A percentile compares a stretch with the other conserved stretches of the same genome.
phyloP scores from a whole-genome alignment of 495 filamentous ascomycete species.

The Penicillium diatomitis region DNA sequence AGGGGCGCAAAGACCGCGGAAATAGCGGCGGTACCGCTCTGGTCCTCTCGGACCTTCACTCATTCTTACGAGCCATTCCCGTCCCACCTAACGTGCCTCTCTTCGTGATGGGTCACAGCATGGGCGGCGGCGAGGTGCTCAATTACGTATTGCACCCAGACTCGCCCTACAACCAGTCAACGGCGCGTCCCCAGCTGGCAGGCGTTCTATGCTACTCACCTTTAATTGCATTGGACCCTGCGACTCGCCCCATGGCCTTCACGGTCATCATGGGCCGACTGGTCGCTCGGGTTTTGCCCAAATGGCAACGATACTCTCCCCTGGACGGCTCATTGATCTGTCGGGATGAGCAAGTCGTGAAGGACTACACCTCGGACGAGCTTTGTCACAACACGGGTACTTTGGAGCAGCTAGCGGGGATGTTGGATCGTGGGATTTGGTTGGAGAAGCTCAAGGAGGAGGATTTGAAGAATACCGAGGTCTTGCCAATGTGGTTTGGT shows the following conservation, averaged over 20 bases:
- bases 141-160: constrained; percentile 14
- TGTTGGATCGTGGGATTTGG: constrained; percentile 55
- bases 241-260: constrained; percentile 47
- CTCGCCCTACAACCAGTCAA: constrained; percentile 15
- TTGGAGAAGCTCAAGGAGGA: constrained; percentile 9
- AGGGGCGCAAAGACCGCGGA: constrained; percentile 45
- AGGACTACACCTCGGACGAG: constrained; percentile 39
- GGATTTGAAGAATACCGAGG: background rate
- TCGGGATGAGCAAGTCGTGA: constrained; percentile 48
- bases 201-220: constrained; percentile 64
- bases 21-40: constrained; percentile 58
- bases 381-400: constrained; percentile 75
- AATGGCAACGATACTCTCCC: constrained; percentile 38
- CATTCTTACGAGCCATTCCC: constrained; percentile 43
- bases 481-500: constrained; percentile 44
- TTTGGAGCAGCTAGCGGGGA: constrained; percentile 59
- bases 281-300: constrained; percentile 56
- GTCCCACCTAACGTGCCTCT: constrained; percentile 45
- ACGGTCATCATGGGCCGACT: constrained; percentile 52
- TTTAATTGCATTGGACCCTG: constrained; percentile 57
- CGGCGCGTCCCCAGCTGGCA: constrained; percentile 37
- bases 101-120: constrained; percentile 83
- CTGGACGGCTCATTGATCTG: constrained; percentile 50
- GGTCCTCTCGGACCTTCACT: constrained; percentile 68
- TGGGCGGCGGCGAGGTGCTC: constrained; percentile 65